A percentile compares a stretch with the other conserved stretches of the same genome.
These are phyloP conservation scores for Fusarium torulosum DNA, from an alignment of 2,329 filamentous ascomycete genomes.

Conservation along the genomic window DNA sequence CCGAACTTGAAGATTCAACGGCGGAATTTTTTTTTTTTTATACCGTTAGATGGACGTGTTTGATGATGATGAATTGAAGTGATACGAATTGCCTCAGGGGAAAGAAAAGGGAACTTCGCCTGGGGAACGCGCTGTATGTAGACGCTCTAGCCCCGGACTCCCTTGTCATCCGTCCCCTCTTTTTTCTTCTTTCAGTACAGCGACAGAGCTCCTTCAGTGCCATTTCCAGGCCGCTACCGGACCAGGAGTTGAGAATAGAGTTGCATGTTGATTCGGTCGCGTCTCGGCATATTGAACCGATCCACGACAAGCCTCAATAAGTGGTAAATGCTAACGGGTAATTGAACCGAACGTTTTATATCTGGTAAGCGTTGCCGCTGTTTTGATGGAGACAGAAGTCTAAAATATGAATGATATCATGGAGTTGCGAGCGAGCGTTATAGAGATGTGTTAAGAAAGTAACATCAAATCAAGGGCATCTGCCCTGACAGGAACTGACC, in stretches of 20 bases:
- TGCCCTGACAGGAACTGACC: neutral
- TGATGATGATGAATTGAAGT: slow-evolving; percentile 30
- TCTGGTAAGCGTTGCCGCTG: neutral
- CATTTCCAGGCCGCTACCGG: slow-evolving; percentile 32
- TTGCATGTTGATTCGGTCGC: slow-evolving; percentile 31
- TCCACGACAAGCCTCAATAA: neutral
- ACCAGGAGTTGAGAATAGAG: slow-evolving; percentile 7
- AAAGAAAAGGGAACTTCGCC: slow-evolving; percentile 16
- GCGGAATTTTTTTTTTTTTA: slow-evolving; percentile 1
- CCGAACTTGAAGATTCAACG: slow-evolving; percentile 13
- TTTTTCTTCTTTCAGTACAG: slow-evolving; percentile 33
- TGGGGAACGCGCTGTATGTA: slow-evolving; percentile 21
- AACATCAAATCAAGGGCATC: neutral
- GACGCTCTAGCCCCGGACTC: slow-evolving; percentile 28
- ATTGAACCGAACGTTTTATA: slow-evolving; percentile 7
- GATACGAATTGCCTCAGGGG: slow-evolving; percentile 37
- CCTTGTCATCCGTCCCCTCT: slow-evolving; percentile 37
- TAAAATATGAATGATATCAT: neutral
- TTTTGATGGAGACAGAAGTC: neutral
- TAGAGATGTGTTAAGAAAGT: slow-evolving; percentile 5
- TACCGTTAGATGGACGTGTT: neutral
- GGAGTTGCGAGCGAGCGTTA: slow-evolving; percentile 20
- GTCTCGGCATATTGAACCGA: slow-evolving; percentile 44
- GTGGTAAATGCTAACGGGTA: slow-evolving; percentile 9
- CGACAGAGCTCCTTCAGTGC: slow-evolving; percentile 16